A percentile compares a stretch with the other conserved stretches of the same genome.
phyloP scores from a whole-genome alignment of 768 basidiomycete species.

The Cystobasidiopsis lactophilus region DNA sequence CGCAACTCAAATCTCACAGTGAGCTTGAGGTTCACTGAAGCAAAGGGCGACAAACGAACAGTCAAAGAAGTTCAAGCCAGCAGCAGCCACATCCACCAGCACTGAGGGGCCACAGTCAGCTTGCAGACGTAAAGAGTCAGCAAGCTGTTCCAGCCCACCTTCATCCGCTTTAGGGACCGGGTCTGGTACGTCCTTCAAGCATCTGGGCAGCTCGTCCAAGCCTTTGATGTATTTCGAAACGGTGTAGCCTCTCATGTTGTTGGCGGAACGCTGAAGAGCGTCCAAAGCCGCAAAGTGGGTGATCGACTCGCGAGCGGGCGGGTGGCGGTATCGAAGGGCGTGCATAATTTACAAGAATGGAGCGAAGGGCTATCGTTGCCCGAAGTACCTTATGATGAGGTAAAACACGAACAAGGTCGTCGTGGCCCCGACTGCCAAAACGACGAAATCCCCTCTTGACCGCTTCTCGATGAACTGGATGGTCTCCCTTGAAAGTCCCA shows the following conservation, averaged over 20 bases:
- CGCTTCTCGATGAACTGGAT: conserved; percentile 93
- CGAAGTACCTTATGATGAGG: conserved; percentile 76
- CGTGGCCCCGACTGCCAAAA: conserved; percentile 62
- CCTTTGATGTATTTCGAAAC: background rate
- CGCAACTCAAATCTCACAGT: no score
- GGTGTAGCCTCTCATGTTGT: background rate
- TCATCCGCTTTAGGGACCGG: background rate
- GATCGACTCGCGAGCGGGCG: no score
- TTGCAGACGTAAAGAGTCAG: no score
- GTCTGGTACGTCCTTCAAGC: background rate
- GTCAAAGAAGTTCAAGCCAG: conserved; percentile 50
- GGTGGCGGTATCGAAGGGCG: no score
- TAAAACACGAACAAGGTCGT: conserved; percentile 86
- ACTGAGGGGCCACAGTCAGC: background rate
- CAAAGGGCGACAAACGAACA: conserved; percentile 36
- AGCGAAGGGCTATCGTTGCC: conserved; percentile 22
- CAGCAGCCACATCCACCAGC: background rate
- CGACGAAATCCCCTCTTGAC: conserved; percentile 88
- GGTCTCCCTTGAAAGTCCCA: conserved; percentile 79
- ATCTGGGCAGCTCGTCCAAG: background rate
- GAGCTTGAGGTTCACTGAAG: conserved; percentile 22
- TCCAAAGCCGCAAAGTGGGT: no score
- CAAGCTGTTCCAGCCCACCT: background rate
- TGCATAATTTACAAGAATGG: no score
- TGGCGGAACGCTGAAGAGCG: no score